A percentile compares a stretch with the other conserved stretches of the same genome.
These are phyloP conservation scores for Pichia scutulata DNA, from an alignment of 805 yeast species.

Conservation along the genomic window DNA sequence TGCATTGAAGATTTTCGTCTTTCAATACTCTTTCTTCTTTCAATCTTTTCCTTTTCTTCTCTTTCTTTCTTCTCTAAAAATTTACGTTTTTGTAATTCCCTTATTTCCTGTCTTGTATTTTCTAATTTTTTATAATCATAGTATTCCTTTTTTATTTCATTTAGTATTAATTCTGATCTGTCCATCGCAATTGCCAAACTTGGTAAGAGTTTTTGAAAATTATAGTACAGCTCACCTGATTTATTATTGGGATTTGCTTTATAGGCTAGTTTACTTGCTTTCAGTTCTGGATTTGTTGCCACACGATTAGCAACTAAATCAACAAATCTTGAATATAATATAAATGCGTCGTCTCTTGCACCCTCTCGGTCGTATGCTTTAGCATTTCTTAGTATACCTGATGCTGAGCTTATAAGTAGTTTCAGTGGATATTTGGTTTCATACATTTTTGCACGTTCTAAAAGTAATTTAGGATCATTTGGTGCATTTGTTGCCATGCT, in stretches of 20 bases:
- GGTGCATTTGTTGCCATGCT: slow-evolving; percentile 13
- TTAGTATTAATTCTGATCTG: slow-evolving; percentile 26
- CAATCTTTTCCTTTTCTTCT: slow-evolving; percentile 7
- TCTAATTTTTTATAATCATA: slow-evolving; percentile 18
- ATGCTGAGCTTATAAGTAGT: slow-evolving; percentile 50
- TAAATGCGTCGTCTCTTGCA: slow-evolving; percentile 42
- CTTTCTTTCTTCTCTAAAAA: slow-evolving; percentile 16
- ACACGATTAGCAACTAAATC: slow-evolving; percentile 46
- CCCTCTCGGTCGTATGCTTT: slow-evolving; percentile 36
- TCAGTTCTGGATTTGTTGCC: slow-evolving; percentile 38
- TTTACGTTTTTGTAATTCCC: slow-evolving; percentile 17
- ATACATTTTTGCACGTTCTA: slow-evolving; percentile 42
- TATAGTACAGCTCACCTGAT: slow-evolving; percentile 21
- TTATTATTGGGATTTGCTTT: slow-evolving; percentile 16
- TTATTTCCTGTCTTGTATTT: slow-evolving; percentile 14
- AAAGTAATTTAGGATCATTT: slow-evolving; percentile 31
- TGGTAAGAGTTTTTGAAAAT: slow-evolving; percentile 19
- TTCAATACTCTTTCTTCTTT: slow-evolving; percentile 5
- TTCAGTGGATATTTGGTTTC: slow-evolving; percentile 42
- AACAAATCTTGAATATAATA: slow-evolving; percentile 50
- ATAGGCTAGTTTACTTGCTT: slow-evolving; percentile 17
- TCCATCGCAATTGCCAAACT: slow-evolving; percentile 23
- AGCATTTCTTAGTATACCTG: slow-evolving; percentile 40
- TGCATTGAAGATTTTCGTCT: slow-evolving; percentile 14
- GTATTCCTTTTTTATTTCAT: slow-evolving; percentile 21